phyloP scores from a whole-genome alignment of 2,329 filamentous ascomycete species.

The Arthrobotrys sphaeroides region DNA sequence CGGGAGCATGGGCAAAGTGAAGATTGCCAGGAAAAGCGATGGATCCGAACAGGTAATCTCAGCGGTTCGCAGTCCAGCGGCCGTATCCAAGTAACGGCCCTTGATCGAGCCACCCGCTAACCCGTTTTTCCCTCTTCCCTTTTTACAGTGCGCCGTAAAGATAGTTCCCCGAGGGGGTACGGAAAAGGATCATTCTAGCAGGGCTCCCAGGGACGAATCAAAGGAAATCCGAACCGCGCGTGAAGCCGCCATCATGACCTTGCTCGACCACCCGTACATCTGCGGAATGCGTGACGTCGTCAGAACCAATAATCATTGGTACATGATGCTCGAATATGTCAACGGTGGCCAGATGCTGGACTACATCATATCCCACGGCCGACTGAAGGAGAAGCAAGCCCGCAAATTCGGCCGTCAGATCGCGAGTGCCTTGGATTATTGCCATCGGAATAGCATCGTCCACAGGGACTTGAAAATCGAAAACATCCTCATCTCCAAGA shows the following conservation, averaged over 20 bases:
- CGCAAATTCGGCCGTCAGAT: conserved; percentile 99
- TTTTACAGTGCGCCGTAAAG: conserved; percentile 60
- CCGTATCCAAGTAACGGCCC: too few species aligned
- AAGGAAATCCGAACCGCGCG: conserved; percentile 98
- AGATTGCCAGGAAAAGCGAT: conserved; percentile 73
- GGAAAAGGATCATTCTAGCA: conserved; percentile 48
- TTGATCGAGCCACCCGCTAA: too few species aligned
- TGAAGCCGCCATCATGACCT: conserved; percentile 96
- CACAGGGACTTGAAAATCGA: conserved; percentile 97
- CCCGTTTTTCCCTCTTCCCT: too few species aligned
- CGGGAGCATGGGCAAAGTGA: conserved; percentile 98
- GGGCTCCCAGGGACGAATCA: conserved; percentile 67
- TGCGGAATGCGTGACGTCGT: conserved; percentile 97
- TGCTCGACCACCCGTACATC: conserved; percentile 95
- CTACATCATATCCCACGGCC: conserved; percentile 93
- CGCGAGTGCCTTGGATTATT: conserved; percentile 97
- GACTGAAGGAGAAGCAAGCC: conserved; percentile 88
- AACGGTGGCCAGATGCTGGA: conserved; percentile 97
- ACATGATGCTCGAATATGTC: conserved; percentile 99
- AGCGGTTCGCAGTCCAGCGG: conserved; percentile 90
- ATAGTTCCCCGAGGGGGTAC: conserved; percentile 47
- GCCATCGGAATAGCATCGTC: conserved; percentile 97
- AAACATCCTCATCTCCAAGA: conserved; percentile 91
- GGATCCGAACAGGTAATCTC: conserved; percentile 63
- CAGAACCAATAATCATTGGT: conserved; percentile 90